Conservation (phyloP, 768 basidiomycete genomes). For the Tricholoma sp. region DNA sequence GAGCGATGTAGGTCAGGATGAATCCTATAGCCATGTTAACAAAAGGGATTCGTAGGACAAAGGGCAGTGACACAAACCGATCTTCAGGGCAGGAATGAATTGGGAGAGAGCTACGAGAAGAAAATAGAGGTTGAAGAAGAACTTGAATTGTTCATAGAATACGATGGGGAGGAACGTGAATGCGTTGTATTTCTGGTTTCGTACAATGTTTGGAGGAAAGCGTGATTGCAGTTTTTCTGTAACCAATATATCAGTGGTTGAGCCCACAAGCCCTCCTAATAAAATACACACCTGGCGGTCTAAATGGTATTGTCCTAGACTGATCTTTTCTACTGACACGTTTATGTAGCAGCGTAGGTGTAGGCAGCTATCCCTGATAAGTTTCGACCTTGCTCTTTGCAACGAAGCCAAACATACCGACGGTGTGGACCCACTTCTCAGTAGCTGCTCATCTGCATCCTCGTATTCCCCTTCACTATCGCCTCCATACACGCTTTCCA, state of each 20-base stretch:
- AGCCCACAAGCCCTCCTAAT: background rate
- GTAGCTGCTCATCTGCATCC: background rate
- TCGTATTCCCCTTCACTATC: constrained; percentile 33
- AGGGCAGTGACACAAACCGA: constrained; percentile 50
- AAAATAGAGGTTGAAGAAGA: constrained; percentile 99
- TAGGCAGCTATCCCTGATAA: constrained; percentile 13
- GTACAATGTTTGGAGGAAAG: constrained; percentile 86
- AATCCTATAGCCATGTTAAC: constrained; percentile 53
- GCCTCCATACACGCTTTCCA: constrained; percentile 35
- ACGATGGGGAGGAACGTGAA: constrained; percentile 97
- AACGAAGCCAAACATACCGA: constrained; percentile 3
- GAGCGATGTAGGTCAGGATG: constrained; percentile 93
- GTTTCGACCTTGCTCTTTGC: constrained; percentile 2
- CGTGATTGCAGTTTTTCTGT: constrained; percentile 66
- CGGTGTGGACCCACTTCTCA: constrained; percentile 4
- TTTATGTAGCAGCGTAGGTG: constrained; percentile 15
- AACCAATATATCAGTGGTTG: background rate
- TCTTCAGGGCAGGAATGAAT: constrained; percentile 93
- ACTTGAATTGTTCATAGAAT: constrained; percentile 99
- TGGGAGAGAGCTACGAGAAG: constrained; percentile 94
- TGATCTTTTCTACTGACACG: constrained; percentile 46
- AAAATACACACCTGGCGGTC: constrained; percentile 52
- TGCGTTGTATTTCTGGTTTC: constrained; percentile 97
- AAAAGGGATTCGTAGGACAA: background rate
- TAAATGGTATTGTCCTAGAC: constrained; percentile 74